A percentile compares a stretch with the other conserved stretches of the same genome.
Evolutionary conservation across 257 asterid genomes (phyloP).

Genomic region (Lycium barbarum): DNA sequence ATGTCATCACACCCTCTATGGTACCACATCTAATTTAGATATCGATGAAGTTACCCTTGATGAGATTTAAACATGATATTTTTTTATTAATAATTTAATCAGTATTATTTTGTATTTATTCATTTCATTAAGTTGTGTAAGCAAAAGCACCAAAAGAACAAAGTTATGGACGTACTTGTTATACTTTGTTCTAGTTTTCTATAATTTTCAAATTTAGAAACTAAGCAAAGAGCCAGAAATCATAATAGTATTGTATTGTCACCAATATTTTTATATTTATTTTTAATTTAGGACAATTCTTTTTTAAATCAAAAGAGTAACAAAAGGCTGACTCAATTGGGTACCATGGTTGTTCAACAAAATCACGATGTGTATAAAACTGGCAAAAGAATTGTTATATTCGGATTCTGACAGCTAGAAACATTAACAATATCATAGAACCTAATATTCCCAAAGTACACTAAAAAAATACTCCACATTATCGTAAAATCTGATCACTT

Average conservation of each 20-base stretch:
- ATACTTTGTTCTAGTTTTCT: neutral
- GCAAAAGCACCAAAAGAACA: neutral
- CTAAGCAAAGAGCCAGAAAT: neutral
- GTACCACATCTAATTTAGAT: too few relatives aligned
- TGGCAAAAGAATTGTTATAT: neutral
- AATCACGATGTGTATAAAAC: neutral
- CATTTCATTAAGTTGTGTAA: neutral
- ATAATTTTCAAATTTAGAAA: neutral
- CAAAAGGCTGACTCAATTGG: neutral
- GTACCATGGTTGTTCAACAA: slow-evolving; percentile 2
- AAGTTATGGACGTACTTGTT: neutral
- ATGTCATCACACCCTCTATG: too few relatives aligned
- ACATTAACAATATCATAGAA: neutral
- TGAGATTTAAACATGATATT: too few relatives aligned
- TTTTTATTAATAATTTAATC: too few relatives aligned
- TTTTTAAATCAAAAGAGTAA: neutral
- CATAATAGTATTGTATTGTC: neutral
- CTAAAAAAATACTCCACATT: neutral
- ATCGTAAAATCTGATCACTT: neutral
- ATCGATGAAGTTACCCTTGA: too few relatives aligned
- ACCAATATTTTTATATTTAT: neutral
- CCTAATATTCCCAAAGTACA: neutral
- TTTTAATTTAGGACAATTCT: neutral
- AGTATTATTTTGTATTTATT: neutral
- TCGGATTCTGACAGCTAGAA: neutral